A percentile compares a stretch with the other conserved stretches of the same genome.
Evolutionary conservation across 345 rosid genomes (phyloP).

Genomic region (Aquilaria sinensis): DNA sequence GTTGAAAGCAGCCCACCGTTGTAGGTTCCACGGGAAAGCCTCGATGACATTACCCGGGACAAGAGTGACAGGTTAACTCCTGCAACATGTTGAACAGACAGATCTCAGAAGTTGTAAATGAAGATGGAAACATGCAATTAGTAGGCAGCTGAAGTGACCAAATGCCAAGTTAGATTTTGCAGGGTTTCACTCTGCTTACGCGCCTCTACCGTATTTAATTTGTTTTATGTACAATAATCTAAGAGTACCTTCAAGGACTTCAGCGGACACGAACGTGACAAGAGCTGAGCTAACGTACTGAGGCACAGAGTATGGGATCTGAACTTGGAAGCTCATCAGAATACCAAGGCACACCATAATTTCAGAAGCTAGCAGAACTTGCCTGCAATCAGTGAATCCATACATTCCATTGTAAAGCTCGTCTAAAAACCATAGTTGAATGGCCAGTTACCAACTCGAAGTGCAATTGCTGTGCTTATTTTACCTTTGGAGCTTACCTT

Average conservation of each 20-base stretch:
- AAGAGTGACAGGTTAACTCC: conserved; percentile 54
- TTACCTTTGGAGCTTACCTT: conserved; percentile 32
- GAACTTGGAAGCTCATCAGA: conserved; percentile 39
- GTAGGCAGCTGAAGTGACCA: no score
- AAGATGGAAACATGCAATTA: neutral
- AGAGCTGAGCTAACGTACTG: conserved; percentile 47
- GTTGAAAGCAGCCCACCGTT: conserved; percentile 58
- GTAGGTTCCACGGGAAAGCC: conserved; percentile 50
- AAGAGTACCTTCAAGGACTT: conserved; percentile 51
- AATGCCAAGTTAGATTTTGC: no score
- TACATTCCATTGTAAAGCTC: no score
- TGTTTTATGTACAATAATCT: neutral
- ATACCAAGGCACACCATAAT: conserved; percentile 46
- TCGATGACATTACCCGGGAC: conserved; percentile 54
- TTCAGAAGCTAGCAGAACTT: conserved; percentile 68
- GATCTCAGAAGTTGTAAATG: neutral
- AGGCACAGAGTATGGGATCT: conserved; percentile 39
- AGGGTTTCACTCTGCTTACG: no score
- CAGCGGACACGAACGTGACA: conserved; percentile 47
- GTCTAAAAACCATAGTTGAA: no score
- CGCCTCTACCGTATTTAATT: no score
- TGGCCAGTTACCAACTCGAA: neutral
- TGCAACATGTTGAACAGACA: conserved; percentile 8
- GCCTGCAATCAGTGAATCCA: conserved; percentile 34
- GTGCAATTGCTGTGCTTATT: neutral